Percentiles rank a stretch among this genome's conserved stretches.
Evolutionary conservation across 164 flowering plant species (phyloP).

Genomic region (Annona cherimola): DNA sequence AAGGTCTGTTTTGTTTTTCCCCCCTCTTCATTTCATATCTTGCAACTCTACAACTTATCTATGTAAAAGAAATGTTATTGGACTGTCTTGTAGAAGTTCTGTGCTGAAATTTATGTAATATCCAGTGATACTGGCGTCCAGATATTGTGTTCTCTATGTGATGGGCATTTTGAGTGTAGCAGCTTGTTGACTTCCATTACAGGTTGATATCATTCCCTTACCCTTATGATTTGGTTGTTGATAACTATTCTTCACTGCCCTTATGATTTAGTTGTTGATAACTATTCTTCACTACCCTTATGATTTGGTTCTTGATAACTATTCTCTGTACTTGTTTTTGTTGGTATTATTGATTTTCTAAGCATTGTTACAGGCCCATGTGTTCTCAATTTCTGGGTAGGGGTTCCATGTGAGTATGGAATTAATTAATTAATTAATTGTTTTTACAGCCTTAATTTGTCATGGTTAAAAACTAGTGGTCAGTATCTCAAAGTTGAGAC

Average conservation of each 20-base stretch:
- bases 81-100: not conserved
- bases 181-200: constrained; percentile 65
- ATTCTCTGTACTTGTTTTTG: too few relatives aligned
- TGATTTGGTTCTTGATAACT: not conserved
- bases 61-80: not conserved
- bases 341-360: too few relatives aligned
- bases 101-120: constrained; percentile 1
- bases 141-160: constrained; percentile 67
- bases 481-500: too few relatives aligned
- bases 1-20: constrained; percentile 42
- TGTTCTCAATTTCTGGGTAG: too few relatives aligned
- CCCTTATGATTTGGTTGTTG: not conserved
- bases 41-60: not conserved
- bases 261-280: too few relatives aligned
- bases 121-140: constrained; percentile 52
- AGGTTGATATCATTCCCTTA: constrained; percentile 38
- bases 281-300: not conserved
- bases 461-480: too few relatives aligned
- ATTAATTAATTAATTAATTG: too few relatives aligned
- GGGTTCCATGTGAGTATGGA: too few relatives aligned
- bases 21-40: not conserved
- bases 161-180: constrained; percentile 58
- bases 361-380: too few relatives aligned
- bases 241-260: too few relatives aligned
- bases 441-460: too few relatives aligned